A percentile compares a stretch with the other conserved stretches of the same genome.
These are phyloP conservation scores for Citrus mangshanensis DNA, from an alignment of 345 rosid species.

Conservation along the genomic window DNA sequence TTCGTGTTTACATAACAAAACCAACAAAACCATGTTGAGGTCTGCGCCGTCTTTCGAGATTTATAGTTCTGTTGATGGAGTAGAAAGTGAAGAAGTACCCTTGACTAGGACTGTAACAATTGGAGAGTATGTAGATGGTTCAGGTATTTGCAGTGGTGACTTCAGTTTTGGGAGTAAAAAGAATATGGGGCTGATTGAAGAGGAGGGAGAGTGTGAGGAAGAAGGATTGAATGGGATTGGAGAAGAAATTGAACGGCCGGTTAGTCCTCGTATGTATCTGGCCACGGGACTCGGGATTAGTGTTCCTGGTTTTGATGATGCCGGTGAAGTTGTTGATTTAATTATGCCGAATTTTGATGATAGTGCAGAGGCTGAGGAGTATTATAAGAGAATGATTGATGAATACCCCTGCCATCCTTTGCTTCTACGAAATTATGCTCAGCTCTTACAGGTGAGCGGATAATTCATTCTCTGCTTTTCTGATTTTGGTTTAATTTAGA, in stretches of 20 bases:
- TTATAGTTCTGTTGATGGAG: conserved; percentile 30
- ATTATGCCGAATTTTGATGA: conserved; percentile 38
- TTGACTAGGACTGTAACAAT: conserved; percentile 44
- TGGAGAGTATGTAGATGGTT: conserved; percentile 36
- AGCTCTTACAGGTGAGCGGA: conserved; percentile 57
- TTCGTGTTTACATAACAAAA: background rate
- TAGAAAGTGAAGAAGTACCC: conserved; percentile 23
- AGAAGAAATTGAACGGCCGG: conserved; percentile 38
- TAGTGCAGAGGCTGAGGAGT: conserved; percentile 41
- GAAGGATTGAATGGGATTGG: conserved; percentile 18
- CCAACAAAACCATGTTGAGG: conserved; percentile 39
- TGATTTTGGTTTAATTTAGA: background rate
- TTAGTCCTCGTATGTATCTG: conserved; percentile 65
- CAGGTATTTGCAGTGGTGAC: conserved; percentile 19
- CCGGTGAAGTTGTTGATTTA: conserved; percentile 26
- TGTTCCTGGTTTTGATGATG: conserved; percentile 26
- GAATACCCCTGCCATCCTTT: conserved; percentile 72
- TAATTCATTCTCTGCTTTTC: background rate
- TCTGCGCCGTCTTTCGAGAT: conserved; percentile 54
- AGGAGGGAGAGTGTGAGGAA: conserved; percentile 35
- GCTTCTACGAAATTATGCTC: conserved; percentile 67
- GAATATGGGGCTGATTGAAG: conserved; percentile 36
- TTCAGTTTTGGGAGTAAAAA: conserved; percentile 45
- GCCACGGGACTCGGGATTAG: conserved; percentile 67
- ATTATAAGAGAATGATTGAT: conserved; percentile 54